Base-by-base conservation (phyloP, 2,329 filamentous ascomycete genomes). In the Aspergillus transmontanensis region DNA sequence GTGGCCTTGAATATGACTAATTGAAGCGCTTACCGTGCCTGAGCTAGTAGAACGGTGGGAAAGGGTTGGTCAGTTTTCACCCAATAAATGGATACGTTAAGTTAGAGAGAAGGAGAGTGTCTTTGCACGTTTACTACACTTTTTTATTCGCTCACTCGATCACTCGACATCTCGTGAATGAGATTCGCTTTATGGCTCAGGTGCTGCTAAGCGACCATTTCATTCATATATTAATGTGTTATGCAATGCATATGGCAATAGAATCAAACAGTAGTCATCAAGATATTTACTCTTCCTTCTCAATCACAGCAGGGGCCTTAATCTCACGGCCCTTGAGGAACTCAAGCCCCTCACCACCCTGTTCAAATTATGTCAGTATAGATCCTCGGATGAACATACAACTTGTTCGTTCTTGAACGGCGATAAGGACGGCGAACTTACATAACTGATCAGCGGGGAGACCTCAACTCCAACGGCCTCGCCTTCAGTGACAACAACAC, bases 401-500 rank as follows among this genome's bases (percentile, higher is more conserved):
- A 55, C 26, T 46, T 11, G 26, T 41, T 30, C 16, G 23, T 28
- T 43, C 2, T n/a, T 28, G 39, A 50, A 45, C 30, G 1, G 61
- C 30, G 16, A 30, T 26, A 10, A 21, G 41, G 59, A 46, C 54
- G 34, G 34, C 14, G 34, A 59, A 90, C 92, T 88, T 87, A 96
- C 93, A 76, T 99, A 99, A 86, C 93, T 97, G 76, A 96, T 90
- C 72, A 97, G 82, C 43, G 95, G 95, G 59, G 93, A 96, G 21
- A 99, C 88, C 78, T 99, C 95, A 41, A 99, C 85, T 43, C 95
- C 94, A 41, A 83, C 84, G 5, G 80, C 77, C 7, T 83, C 81
- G 58, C 77, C 80, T 72, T 91, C 87, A 65, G 87, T 89, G 45
- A 89, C 85, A 46, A 97, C 88, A 10, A 85, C 85, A 30, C 88